phyloP scores from a whole-genome alignment of 805 yeast genomes.

The Kodamaea nitidulidarum region DNA sequence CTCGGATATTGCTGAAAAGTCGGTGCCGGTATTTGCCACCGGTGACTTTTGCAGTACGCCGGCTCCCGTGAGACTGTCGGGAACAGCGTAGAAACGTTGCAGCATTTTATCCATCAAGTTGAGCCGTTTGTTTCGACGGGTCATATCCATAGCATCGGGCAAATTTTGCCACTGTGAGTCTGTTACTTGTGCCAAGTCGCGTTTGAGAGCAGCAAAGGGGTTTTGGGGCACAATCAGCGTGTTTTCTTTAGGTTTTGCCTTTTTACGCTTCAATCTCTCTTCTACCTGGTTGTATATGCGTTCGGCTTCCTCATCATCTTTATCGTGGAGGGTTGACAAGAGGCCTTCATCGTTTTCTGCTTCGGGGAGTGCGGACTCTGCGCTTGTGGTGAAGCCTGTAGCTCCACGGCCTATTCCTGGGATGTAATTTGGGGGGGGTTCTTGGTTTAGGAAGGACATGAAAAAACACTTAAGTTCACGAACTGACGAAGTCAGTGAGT shows the following conservation, averaged over 20 bases:
- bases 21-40: too few species aligned
- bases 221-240: background rate
- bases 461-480: background rate
- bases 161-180: constrained; percentile 73
- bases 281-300: constrained; percentile 66
- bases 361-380: constrained; percentile 57
- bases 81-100: constrained; percentile 75
- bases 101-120: constrained; percentile 58
- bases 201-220: constrained; percentile 53
- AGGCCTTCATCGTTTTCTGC: constrained; percentile 16
- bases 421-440: constrained; percentile 85
- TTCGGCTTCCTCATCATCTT: constrained; percentile 73
- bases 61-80: constrained; percentile 62
- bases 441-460: constrained; percentile 64
- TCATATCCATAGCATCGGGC: constrained; percentile 88
- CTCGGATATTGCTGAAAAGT: constrained; percentile 53
- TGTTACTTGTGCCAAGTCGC: constrained; percentile 53
- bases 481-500: too few species aligned
- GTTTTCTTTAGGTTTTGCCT: constrained; percentile 19
- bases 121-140: constrained; percentile 70
- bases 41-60: too few species aligned
- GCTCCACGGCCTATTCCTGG: constrained; percentile 97
- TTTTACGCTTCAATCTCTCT: constrained; percentile 36
- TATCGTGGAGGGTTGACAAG: constrained; percentile 2
- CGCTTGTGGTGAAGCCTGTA: constrained; percentile 83